phyloP scores from a whole-genome alignment of 139 green algal species.

The Chlamydomonas applanata region DNA sequence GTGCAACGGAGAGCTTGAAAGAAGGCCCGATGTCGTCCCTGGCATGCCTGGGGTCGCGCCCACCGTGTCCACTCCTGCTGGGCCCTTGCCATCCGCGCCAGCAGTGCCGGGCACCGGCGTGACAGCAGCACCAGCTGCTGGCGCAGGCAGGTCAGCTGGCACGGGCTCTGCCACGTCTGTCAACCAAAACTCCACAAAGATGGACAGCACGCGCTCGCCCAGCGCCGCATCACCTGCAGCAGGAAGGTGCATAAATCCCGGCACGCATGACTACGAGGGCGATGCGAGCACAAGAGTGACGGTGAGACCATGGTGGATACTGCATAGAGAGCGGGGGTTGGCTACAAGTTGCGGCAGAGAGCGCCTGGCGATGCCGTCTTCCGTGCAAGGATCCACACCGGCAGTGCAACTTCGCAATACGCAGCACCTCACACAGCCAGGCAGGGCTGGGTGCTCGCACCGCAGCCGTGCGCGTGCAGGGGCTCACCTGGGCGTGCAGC shows the following conservation, averaged over 20 bases:
- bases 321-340: too few relatives aligned
- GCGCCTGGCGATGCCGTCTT: too few relatives aligned
- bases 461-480: too few relatives aligned
- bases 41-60: neutral
- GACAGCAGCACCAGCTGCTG: neutral
- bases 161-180: constrained; percentile 68
- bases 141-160: constrained; percentile 19
- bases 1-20: too few relatives aligned
- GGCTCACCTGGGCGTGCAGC: too few relatives aligned
- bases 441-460: too few relatives aligned
- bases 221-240: constrained; percentile 3
- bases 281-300: neutral
- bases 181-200: constrained; percentile 81
- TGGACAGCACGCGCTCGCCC: constrained; percentile 49
- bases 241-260: neutral
- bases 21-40: neutral
- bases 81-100: too few relatives aligned
- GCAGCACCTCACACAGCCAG: too few relatives aligned
- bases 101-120: neutral
- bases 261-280: neutral
- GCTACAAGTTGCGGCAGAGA: neutral
- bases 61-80: neutral
- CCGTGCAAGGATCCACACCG: too few relatives aligned
- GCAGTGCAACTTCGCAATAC: too few relatives aligned
- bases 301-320: neutral